A percentile compares a stretch with the other conserved stretches of the same genome.
Evolutionary conservation across 2,329 filamentous ascomycete species (phyloP).

Genomic region (Aspergillus oerlinghausenensis): DNA sequence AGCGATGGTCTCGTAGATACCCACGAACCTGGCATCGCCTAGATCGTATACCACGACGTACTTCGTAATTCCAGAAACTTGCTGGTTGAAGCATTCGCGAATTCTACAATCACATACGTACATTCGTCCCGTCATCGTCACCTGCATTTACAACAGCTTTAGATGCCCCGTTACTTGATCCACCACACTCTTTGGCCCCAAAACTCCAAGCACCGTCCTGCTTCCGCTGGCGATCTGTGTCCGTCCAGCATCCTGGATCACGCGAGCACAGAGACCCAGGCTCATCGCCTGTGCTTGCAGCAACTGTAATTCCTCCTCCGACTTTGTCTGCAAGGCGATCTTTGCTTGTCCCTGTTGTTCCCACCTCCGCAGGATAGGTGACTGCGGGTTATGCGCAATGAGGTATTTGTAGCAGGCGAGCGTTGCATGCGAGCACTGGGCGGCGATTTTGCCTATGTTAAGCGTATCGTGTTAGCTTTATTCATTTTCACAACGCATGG

Average conservation of each 20-base stretch:
- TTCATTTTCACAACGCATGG: not conserved
- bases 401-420: slow-evolving; percentile 94
- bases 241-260: slow-evolving; percentile 91
- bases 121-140: not conserved
- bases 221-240: slow-evolving; percentile 95
- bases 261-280: slow-evolving; percentile 78
- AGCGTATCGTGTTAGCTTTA: not conserved
- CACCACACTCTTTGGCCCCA: slow-evolving; percentile 78
- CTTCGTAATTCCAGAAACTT: not conserved
- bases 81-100: not conserved
- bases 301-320: slow-evolving; percentile 72
- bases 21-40: not conserved
- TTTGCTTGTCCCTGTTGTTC: slow-evolving; percentile 84
- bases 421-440: slow-evolving; percentile 92
- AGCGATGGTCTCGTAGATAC: not conserved
- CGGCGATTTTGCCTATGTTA: slow-evolving; percentile 84
- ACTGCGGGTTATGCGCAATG: slow-evolving; percentile 49
- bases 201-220: slow-evolving; percentile 81
- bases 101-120: slow-evolving; percentile 12
- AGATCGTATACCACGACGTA: not conserved
- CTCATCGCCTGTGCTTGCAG: slow-evolving; percentile 76
- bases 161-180: slow-evolving; percentile 80
- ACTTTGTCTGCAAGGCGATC: slow-evolving; percentile 84
- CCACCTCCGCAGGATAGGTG: slow-evolving; percentile 72
- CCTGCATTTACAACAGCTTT: slow-evolving; percentile 64